phyloP scores from a whole-genome alignment of 805 yeast genomes.

The Lipomyces spencermartinsiae region DNA sequence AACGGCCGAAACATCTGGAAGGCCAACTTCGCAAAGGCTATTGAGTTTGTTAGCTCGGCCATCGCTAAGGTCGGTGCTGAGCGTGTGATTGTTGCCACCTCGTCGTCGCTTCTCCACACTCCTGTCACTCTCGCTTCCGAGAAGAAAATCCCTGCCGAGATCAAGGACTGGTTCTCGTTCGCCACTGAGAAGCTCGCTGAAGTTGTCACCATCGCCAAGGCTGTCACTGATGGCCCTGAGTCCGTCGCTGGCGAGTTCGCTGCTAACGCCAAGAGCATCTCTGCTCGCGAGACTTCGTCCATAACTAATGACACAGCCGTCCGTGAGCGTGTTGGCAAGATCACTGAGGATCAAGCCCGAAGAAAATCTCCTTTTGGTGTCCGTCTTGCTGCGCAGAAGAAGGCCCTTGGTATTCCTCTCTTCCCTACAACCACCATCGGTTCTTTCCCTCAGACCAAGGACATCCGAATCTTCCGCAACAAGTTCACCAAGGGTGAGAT shows the following conservation, averaged over 20 bases:
- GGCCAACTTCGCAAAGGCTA: conserved; percentile 88
- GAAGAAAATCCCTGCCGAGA: conserved; percentile 85
- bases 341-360: conserved; percentile 69
- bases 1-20: conserved; percentile 99
- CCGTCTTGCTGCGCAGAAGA: conserved; percentile 88
- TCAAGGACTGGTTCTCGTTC: conserved; percentile 96
- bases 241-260: conserved; percentile 77
- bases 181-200: conserved; percentile 95
- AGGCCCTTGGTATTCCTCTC: conserved; percentile 87
- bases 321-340: conserved; percentile 79
- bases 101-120: conserved; percentile 96
- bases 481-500: conserved; percentile 97
- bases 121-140: conserved; percentile 96
- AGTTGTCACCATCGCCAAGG: conserved; percentile 89
- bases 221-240: conserved; percentile 69
- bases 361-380: conserved; percentile 86
- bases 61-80: conserved; percentile 83
- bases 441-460: conserved; percentile 99
- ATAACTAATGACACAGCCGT: conserved; percentile 93
- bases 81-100: conserved; percentile 88
- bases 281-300: conserved; percentile 83
- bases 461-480: conserved; percentile 98
- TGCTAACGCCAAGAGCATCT: conserved; percentile 85
- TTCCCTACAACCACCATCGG: conserved; percentile 99
- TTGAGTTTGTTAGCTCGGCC: conserved; percentile 81